A percentile compares a stretch with the other conserved stretches of the same genome.
These are phyloP conservation scores for Kodamaea lidongshanica DNA, from an alignment of 805 yeast genomes.

Conservation along the genomic window DNA sequence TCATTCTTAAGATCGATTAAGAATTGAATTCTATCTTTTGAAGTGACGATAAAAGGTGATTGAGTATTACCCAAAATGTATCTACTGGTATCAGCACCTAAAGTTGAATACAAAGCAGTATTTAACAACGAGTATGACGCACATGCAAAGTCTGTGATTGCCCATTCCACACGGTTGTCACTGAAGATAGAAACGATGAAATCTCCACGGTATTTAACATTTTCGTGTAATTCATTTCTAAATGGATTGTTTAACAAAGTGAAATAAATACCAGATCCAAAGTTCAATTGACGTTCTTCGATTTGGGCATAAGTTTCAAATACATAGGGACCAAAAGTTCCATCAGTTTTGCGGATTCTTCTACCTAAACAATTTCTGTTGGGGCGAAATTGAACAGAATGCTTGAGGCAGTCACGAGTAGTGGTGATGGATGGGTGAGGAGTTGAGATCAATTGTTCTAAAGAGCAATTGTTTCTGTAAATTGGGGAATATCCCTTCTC, in stretches of 20 bases:
- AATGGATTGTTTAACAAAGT: slow-evolving; percentile 28
- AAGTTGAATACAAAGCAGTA: slow-evolving; percentile 23
- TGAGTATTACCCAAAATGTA: slow-evolving; percentile 58
- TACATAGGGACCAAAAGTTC: slow-evolving; percentile 26
- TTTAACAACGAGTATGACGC: slow-evolving; percentile 37
- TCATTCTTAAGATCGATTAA: slow-evolving; percentile 25
- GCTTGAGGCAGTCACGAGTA: slow-evolving; percentile 39
- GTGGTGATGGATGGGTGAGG: slow-evolving; percentile 44
- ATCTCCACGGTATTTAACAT: slow-evolving; percentile 15
- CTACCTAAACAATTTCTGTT: slow-evolving; percentile 42
- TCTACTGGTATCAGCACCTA: slow-evolving; percentile 52
- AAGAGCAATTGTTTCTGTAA: slow-evolving; percentile 37
- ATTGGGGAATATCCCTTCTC: slow-evolving; percentile 46
- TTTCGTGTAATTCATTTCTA: slow-evolving; percentile 19
- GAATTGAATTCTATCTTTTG: slow-evolving; percentile 26
- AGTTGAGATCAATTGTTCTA: slow-evolving; percentile 21
- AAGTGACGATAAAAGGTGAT: slow-evolving; percentile 43
- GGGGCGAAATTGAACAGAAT: slow-evolving; percentile 32
- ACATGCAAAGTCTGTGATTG: slow-evolving; percentile 62
- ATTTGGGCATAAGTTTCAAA: slow-evolving; percentile 26
- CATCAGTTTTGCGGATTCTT: slow-evolving; percentile 24
- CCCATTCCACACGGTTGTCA: slow-evolving; percentile 63
- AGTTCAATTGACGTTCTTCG: slow-evolving; percentile 21
- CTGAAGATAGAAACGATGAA: slow-evolving; percentile 54
- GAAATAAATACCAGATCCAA: slow-evolving; percentile 38